Base-by-base conservation (phyloP, 2,329 filamentous ascomycete genomes). In the Alternaria sp. region DNA sequence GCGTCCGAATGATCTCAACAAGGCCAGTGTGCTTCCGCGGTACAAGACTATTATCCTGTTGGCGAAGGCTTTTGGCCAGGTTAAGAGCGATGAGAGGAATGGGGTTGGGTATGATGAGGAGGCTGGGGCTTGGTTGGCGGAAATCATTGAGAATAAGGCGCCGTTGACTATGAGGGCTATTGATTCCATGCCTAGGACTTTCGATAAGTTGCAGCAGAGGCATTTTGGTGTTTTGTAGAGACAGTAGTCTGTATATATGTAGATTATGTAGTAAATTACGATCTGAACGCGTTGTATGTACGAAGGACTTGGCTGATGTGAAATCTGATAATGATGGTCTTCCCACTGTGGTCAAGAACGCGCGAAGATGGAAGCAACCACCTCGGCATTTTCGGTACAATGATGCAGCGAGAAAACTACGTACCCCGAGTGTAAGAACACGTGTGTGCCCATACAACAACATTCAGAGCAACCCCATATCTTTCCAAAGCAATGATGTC, bases 21-120 rank as follows among this genome's bases (percentile, higher is more conserved):
- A 71, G 33, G 37, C 58, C 15, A 57, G 46, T 20, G 57, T 83
- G 15, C 66, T 82, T 61, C 82, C 82, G 11, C 70, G 79, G 25
- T 84, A 84, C 66, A 74, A 76, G 63, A 84, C 82, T 1, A 63
- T 84, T 45, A 79, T 84, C 4, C 62, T 80, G 7, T 71, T 84
- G 12, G 82, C 78, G 12, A 71, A 73, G n/a, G 79, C 78, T 3
- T 68, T 80, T 53, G 65, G 79, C 8, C 65, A 76, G 25, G 66
- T 83, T 14, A 74, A 75, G 55, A 67, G 71, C 6, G 68, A 79
- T 8, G 80, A 83, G 62, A 70, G 71, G 15, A 69, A 74, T 18
- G 75, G 75, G 18, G 41, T 71, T 9, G 73, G 75, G 11, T 74
- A 72, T 46, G 63, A 75, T 64, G 54, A 61, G 14, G 58, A 68